Conservation (phyloP, 2,329 filamentous ascomycete genomes). For the Colletotrichum tamarilloi region DNA sequence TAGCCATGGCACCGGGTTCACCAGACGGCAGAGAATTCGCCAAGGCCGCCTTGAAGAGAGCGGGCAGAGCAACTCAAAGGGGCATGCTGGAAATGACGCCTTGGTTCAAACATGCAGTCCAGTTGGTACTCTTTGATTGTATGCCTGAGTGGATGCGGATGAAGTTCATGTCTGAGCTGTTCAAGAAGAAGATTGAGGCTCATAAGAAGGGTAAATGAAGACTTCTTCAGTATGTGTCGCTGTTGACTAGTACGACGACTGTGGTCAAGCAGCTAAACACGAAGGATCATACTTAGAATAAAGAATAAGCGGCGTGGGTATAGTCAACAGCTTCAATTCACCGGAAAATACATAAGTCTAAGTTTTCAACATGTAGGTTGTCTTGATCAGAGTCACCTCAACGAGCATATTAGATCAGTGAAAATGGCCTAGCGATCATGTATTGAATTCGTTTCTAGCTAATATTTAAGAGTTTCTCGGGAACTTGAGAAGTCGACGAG, state of each 20-base stretch:
- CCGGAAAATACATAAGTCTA: no score
- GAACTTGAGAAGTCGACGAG: no score
- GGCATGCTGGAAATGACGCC: conserved; percentile 40
- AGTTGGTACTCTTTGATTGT: not conserved
- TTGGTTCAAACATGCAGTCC: conserved; percentile 8
- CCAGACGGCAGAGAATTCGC: conserved; percentile 23
- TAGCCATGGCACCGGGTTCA: no score
- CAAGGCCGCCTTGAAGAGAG: conserved; percentile 37
- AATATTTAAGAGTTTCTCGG: no score
- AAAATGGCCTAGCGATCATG: no score
- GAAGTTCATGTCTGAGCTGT: not conserved
- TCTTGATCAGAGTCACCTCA: no score
- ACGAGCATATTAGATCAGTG: no score
- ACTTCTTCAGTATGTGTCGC: not conserved
- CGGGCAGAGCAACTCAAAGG: conserved; percentile 40
- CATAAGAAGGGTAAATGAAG: not conserved
- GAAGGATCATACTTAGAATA: not conserved
- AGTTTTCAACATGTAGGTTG: no score
- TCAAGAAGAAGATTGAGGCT: not conserved
- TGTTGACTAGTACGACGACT: not conserved
- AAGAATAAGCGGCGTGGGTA: not conserved
- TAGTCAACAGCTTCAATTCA: no score
- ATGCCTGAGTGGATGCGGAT: not conserved
- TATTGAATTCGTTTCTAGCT: no score
- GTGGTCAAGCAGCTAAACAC: not conserved